Base-by-base conservation (phyloP, 2,329 filamentous ascomycete species). In the Calonectria pauciramosa region DNA sequence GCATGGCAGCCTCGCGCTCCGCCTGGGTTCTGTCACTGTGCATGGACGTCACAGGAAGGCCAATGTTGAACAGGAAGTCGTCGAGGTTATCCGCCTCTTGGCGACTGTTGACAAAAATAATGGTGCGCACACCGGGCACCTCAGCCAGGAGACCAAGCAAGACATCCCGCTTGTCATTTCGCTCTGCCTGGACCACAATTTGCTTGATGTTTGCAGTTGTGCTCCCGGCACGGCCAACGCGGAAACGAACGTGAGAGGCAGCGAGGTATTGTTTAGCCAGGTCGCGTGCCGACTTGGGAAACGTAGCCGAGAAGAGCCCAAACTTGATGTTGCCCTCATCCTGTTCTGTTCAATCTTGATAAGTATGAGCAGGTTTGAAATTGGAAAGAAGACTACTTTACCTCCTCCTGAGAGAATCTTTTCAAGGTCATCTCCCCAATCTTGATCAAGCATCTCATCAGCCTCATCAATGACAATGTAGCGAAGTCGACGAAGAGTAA, bases 221-320 rank as follows among this genome's bases (percentile, higher is more conserved):
- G 78, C 94, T 95, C 41, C 97, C 97, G 32, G 95, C 92, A 80
- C 96, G 95, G 36, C 97, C 97, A 76, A 99, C 94, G 54, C 93
- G 94, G 84, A 99, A 93, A 28, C 94, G 94, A 66, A 97, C 89
- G 80, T 95, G 93, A 52, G 95, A 92, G 14, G 91, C 88, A 0
- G 93, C 89, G 72, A 99, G 91, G 81, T 96, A 94, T 34, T 94
- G 89, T 73, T 91, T 92, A 14, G 96, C 96, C 18, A 99, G 86
- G 30, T 93, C 89, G 36, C 96, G 95, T 76, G 95, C 92, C 0
- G 87, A 88, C 86, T 94, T 96, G 51, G 96, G 95, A 85, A 99
- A 99, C 0, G 97, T 99, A 0, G 97, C 97, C 0, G 96, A 98
- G 84, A 99, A 99, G 87, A 99, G 94, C 85, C 98, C 89, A 84